Conservation (phyloP, 2,329 filamentous ascomycete species). For the Stromatinia cepivora region DNA sequence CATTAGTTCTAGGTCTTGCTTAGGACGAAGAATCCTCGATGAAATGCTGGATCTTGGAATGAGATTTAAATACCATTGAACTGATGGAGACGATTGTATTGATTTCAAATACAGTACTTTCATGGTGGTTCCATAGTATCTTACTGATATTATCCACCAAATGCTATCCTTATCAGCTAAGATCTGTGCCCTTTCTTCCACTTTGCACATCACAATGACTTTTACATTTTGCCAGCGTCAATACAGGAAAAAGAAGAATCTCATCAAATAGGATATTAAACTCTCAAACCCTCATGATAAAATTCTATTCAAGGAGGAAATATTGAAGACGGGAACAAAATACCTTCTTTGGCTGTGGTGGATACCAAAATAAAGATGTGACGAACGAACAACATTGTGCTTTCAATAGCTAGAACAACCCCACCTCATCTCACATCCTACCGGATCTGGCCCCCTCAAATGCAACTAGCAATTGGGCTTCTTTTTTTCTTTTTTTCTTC, state of each 20-base stretch:
- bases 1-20: neutral
- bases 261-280: neutral
- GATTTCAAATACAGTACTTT: neutral
- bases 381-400: slow-evolving; percentile 6
- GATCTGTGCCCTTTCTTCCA: too few relatives aligned
- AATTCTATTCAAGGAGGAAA: neutral
- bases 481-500: neutral
- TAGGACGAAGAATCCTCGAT: neutral
- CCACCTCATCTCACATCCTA: slow-evolving; percentile 13
- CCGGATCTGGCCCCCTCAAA: neutral
- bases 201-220: too few relatives aligned
- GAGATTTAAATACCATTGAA: neutral
- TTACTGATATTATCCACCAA: too few relatives aligned
- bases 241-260: neutral
- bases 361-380: neutral
- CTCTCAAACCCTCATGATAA: neutral
- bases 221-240: too few relatives aligned
- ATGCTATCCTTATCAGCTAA: too few relatives aligned
- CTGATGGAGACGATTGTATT: neutral
- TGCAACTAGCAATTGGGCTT: neutral
- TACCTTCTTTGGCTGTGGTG: slow-evolving; percentile 3
- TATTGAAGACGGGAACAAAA: neutral
- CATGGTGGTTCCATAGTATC: neutral
- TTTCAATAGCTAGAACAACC: neutral
- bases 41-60: neutral